These are phyloP conservation scores for Raffaelea deltoideospora DNA, from an alignment of 2,329 filamentous ascomycete genomes.

Conservation along the genomic window DNA sequence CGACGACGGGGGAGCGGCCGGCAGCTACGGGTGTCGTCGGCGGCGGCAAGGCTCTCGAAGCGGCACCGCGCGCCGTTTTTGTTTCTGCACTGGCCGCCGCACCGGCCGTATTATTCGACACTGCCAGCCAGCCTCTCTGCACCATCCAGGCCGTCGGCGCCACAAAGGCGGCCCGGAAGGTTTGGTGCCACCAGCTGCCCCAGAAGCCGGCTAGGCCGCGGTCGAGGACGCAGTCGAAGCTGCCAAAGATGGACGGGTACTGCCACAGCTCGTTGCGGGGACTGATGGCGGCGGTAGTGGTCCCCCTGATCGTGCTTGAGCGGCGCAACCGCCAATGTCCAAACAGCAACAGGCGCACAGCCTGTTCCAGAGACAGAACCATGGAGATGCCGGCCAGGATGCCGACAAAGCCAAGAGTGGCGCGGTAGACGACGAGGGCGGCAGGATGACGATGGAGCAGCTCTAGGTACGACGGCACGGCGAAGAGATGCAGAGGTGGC, in stretches of 20 bases:
- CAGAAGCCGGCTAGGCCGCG: slow-evolving; percentile 68
- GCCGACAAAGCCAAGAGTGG: slow-evolving; percentile 36
- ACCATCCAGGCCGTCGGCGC: slow-evolving; percentile 38
- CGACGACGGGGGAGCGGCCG: slow-evolving; percentile 7
- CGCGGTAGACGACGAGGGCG: slow-evolving; percentile 38
- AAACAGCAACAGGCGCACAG: slow-evolving; percentile 5
- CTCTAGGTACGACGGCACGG: slow-evolving; percentile 22
- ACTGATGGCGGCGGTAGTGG: slow-evolving; percentile 30
- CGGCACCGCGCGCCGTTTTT: too few species aligned
- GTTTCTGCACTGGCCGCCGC: too few species aligned
- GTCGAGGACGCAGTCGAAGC: slow-evolving; percentile 39
- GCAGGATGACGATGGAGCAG: slow-evolving; percentile 17
- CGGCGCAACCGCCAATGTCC: slow-evolving; percentile 14
- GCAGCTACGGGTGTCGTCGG: too few species aligned
- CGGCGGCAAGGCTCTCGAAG: too few species aligned
- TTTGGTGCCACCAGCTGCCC: slow-evolving; percentile 84
- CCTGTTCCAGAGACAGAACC: slow-evolving; percentile 34
- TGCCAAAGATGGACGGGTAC: slow-evolving; percentile 40
- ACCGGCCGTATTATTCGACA: too few species aligned
- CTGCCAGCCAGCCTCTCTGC: slow-evolving; percentile 22
- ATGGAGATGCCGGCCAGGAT: slow-evolving; percentile 46
- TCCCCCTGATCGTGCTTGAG: too few species aligned
- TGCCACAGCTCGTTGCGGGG: slow-evolving; percentile 34
- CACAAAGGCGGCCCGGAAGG: slow-evolving; percentile 60
- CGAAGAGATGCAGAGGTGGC: slow-evolving; percentile 13